Conservation (phyloP, 495 filamentous ascomycete genomes). For the Delitschia confertaspora region DNA sequence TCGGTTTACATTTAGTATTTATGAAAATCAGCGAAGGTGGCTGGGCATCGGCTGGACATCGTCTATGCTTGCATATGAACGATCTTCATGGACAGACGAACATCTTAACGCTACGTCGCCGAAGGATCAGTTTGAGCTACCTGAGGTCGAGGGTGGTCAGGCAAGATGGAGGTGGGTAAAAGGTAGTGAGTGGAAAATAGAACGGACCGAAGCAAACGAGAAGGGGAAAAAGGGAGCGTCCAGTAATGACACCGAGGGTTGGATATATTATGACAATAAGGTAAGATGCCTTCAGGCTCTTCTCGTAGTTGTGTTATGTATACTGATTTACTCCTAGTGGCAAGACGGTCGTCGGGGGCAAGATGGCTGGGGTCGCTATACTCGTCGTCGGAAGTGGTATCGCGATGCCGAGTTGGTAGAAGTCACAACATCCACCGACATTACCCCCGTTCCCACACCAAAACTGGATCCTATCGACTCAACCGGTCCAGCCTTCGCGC, state of each 20-base stretch:
- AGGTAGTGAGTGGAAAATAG: constrained; percentile 76
- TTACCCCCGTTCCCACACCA: constrained; percentile 37
- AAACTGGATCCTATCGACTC: constrained; percentile 14
- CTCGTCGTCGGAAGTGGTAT: constrained; percentile 88
- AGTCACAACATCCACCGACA: constrained; percentile 39
- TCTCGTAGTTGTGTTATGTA: not conserved
- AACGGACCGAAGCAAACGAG: constrained; percentile 52
- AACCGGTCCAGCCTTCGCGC: not conserved
- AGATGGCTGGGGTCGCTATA: constrained; percentile 94
- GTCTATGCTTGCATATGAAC: constrained; percentile 79
- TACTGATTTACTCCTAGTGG: constrained; percentile 52
- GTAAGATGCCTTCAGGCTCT: constrained; percentile 36
- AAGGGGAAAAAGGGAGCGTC: constrained; percentile 35
- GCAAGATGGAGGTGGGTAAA: constrained; percentile 86
- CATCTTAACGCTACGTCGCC: constrained; percentile 71
- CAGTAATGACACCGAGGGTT: constrained; percentile 57
- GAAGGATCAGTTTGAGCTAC: constrained; percentile 76
- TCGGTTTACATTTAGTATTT: constrained; percentile 90
- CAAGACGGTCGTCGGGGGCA: constrained; percentile 77
- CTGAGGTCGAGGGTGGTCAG: constrained; percentile 71
- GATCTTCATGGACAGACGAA: constrained; percentile 90
- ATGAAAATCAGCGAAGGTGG: constrained; percentile 96
- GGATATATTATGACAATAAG: constrained; percentile 99
- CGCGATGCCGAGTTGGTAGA: constrained; percentile 94
- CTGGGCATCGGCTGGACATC: constrained; percentile 91